Percentiles rank a stretch among this genome's conserved stretches.
Conservation (phyloP, 805 yeast species). For the Lipomyces lipofer region DNA sequence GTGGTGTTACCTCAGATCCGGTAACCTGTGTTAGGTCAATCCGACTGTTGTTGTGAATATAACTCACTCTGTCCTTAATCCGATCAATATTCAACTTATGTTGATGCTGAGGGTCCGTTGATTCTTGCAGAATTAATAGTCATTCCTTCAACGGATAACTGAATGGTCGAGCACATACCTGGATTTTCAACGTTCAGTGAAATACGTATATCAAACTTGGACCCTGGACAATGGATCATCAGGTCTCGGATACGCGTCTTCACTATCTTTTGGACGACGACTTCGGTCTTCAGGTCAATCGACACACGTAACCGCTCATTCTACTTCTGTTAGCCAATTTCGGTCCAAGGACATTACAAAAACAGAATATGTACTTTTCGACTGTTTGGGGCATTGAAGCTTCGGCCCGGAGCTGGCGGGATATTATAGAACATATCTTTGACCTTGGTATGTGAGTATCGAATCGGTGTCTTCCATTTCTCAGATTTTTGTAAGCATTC, state of each 20-base stretch:
- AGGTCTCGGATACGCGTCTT: slow-evolving; percentile 24
- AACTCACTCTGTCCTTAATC: slow-evolving; percentile 22
- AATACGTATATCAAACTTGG: slow-evolving; percentile 25
- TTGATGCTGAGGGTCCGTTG: slow-evolving; percentile 3
- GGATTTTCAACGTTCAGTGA: slow-evolving; percentile 26
- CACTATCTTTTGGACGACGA: slow-evolving; percentile 12
- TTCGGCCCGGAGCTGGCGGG: slow-evolving; percentile 5
- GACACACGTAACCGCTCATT: slow-evolving; percentile 19
- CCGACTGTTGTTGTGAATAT: slow-evolving; percentile 15
- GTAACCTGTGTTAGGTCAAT: slow-evolving; percentile 26
- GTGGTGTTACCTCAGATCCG: slow-evolving; percentile 14
- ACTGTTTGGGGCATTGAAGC: neutral
- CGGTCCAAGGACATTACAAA: neutral
- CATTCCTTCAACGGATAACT: too few relatives aligned
- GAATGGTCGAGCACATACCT: neutral
- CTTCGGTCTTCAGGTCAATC: slow-evolving; percentile 11
- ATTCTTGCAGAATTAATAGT: slow-evolving; percentile 3
- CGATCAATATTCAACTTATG: slow-evolving; percentile 9
- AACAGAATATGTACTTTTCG: neutral
- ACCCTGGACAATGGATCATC: slow-evolving; percentile 29
- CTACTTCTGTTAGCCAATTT: neutral
- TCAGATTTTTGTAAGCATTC: slow-evolving; percentile 7
- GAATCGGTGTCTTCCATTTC: slow-evolving; percentile 11
- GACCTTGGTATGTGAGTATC: slow-evolving; percentile 1
- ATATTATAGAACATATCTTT: slow-evolving; percentile 1